Evolutionary conservation across 177 flowering plant genomes (phyloP), one percentile per base, ranked within the genome.

Genomic region (Vitis hybrid): DNA sequence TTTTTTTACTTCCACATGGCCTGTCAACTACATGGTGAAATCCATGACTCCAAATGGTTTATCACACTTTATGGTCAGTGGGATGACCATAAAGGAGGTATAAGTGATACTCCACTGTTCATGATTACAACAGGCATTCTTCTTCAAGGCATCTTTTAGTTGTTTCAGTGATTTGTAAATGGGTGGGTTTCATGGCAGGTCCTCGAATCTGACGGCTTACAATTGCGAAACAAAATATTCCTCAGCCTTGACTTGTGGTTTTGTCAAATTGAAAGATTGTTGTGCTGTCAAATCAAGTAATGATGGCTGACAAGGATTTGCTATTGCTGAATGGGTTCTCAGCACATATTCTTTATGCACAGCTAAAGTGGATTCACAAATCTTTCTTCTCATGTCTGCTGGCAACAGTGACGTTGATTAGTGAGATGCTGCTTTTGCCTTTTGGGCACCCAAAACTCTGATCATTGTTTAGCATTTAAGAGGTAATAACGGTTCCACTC

Each of bases 201-300:
- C 15, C 39, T 31, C 19, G 10, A 22, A 11, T 29, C 26, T 29
- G 45, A 39, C 8, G 45, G 45, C 45, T 39, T 39, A 39, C 45
- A 39, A 5, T 5, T 39, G 45, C 0, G 1, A 39, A 7, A 39
- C 45, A 39, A 39, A 7, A 39, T 26, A 13, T 3, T 14, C 31
- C 29, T 3, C 13, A 7, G 64, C 2, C 29, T 63, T 16, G 26
- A 45, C 14, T 48, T 63, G 51, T 45, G 22, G 10, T 63, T 48
- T 48, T 18, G n/a, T 63, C 51, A 50, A 10, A 45, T 45, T 48
- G 66, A 45, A 63, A 45, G 53, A 20, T 63, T 62, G 51, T 62
- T 48, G 39, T 15, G 33, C 62, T 19, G 2, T 58, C 45, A 58
- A 19, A 20, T 58, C 33, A 19, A 45, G 31, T 60, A 31, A 29